Evolutionary conservation across 225 moss, liverwort and hornwort genomes (phyloP).

Genomic region (Lunularia cruciata): DNA sequence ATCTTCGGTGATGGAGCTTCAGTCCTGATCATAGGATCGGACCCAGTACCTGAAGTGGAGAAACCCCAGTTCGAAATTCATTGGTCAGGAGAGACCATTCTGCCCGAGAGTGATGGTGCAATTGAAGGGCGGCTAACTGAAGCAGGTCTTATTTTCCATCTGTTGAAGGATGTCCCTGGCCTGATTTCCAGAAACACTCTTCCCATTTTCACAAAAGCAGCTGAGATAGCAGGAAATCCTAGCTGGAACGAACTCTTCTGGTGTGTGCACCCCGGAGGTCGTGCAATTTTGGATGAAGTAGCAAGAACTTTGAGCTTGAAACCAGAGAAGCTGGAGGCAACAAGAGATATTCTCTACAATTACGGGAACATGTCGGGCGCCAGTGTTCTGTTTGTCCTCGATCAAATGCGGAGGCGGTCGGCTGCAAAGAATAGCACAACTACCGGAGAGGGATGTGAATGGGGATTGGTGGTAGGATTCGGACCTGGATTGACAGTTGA

Average conservation of each 20-base stretch:
- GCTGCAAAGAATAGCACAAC: too few relatives aligned
- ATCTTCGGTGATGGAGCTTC: slow-evolving; percentile 17
- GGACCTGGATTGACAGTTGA: too few relatives aligned
- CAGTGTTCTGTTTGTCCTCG: too few relatives aligned
- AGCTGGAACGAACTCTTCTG: slow-evolving; percentile 1
- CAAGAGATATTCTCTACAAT: slow-evolving; percentile 2
- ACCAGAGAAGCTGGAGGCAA: not conserved
- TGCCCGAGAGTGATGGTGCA: slow-evolving; percentile 11
- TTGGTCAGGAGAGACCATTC: slow-evolving; percentile 1
- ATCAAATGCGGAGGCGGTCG: too few relatives aligned
- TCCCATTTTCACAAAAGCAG: not conserved
- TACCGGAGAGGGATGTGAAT: too few relatives aligned
- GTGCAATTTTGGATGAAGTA: slow-evolving; percentile 12
- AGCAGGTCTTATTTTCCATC: slow-evolving; percentile 14
- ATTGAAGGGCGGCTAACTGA: slow-evolving; percentile 15
- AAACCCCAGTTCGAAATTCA: not conserved
- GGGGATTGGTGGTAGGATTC: too few relatives aligned
- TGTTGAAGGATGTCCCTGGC: slow-evolving; percentile 17
- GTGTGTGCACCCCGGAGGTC: slow-evolving; percentile 17
- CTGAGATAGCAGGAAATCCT: not conserved
- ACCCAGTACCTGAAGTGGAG: slow-evolving; percentile 10
- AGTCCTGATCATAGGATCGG: not conserved
- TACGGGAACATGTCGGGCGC: too few relatives aligned
- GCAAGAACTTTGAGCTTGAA: not conserved
- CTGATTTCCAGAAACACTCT: slow-evolving; percentile 11